Percentiles rank a stretch among this genome's conserved stretches.
phyloP scores from a whole-genome alignment of 352 stramenopile genomes.

The Pseudoperonospora humuli region DNA sequence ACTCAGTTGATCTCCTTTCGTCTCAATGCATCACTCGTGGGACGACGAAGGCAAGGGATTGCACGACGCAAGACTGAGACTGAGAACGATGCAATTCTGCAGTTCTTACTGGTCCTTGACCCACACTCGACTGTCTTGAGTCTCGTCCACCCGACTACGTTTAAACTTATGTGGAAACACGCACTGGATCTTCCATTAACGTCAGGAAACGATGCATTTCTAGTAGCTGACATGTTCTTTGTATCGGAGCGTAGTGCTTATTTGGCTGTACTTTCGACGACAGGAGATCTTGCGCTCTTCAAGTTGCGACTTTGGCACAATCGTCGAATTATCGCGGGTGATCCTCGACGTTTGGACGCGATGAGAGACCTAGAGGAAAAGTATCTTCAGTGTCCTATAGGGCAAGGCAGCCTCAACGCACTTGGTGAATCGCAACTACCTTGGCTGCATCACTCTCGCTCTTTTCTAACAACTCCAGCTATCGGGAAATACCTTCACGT shows the following conservation, averaged over 20 bases:
- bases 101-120: slow-evolving; percentile 28
- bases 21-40: too few species aligned
- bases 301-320: slow-evolving; percentile 26
- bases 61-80: too few species aligned
- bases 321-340: slow-evolving; percentile 17
- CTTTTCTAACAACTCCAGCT: slow-evolving; percentile 7
- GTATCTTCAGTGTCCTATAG: slow-evolving; percentile 8
- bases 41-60: too few species aligned
- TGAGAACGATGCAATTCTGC: too few species aligned
- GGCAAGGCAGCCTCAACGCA: slow-evolving; percentile 7
- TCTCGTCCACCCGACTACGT: slow-evolving; percentile 18
- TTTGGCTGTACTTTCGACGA: slow-evolving; percentile 15
- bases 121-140: slow-evolving; percentile 12
- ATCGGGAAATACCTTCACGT: slow-evolving; percentile 26
- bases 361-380: slow-evolving; percentile 10
- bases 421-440: neutral
- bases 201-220: neutral
- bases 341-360: slow-evolving; percentile 14
- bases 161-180: slow-evolving; percentile 22
- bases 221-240: slow-evolving; percentile 17
- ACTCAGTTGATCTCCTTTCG: too few species aligned
- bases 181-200: slow-evolving; percentile 13
- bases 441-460: neutral
- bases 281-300: slow-evolving; percentile 18
- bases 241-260: slow-evolving; percentile 18